Conservation (phyloP, 2,329 filamentous ascomycete species). For the Alternaria longipes region DNA sequence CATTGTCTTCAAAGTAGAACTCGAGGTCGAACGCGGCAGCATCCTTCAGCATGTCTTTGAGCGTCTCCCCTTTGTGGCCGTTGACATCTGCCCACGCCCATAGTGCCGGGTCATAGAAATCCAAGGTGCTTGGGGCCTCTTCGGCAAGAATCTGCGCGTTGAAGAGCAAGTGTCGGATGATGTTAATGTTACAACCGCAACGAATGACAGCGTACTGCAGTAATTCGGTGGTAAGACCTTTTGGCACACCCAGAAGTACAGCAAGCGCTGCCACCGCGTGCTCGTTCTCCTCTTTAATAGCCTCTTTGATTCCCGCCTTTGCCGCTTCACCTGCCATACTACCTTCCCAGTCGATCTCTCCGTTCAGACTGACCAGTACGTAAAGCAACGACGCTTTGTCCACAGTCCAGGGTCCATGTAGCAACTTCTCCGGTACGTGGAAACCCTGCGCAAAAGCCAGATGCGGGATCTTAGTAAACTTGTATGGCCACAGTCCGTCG, state of each 20-base stretch:
- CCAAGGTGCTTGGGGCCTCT: slow-evolving; percentile 27
- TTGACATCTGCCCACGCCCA: slow-evolving; percentile 48
- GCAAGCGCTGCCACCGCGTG: slow-evolving; percentile 46
- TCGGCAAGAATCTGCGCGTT: slow-evolving; percentile 45
- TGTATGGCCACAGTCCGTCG: slow-evolving; percentile 42
- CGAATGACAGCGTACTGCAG: slow-evolving; percentile 43
- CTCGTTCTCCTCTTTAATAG: slow-evolving; percentile 39
- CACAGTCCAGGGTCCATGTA: slow-evolving; percentile 47
- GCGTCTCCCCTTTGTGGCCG: slow-evolving; percentile 34
- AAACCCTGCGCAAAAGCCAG: slow-evolving; percentile 45
- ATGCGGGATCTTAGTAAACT: slow-evolving; percentile 43
- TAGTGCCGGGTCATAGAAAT: slow-evolving; percentile 46
- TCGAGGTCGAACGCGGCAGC: slow-evolving; percentile 45
- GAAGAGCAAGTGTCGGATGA: slow-evolving; percentile 46
- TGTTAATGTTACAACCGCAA: slow-evolving; percentile 40
- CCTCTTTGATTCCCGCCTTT: slow-evolving; percentile 42
- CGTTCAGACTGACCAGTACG: slow-evolving; percentile 45
- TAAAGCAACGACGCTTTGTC: slow-evolving; percentile 45
- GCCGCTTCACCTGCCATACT: slow-evolving; percentile 48
- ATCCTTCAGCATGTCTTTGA: slow-evolving; percentile 44
- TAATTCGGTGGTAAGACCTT: slow-evolving; percentile 40
- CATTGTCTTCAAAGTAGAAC: slow-evolving; percentile 44
- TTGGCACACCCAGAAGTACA: slow-evolving; percentile 42
- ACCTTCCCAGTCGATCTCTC: slow-evolving; percentile 48
- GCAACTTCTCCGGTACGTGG: slow-evolving; percentile 46